Evolutionary conservation across 208 protist genomes (phyloP), one percentile per base, ranked within the genome.

Genomic region (Leishmania tropica): DNA sequence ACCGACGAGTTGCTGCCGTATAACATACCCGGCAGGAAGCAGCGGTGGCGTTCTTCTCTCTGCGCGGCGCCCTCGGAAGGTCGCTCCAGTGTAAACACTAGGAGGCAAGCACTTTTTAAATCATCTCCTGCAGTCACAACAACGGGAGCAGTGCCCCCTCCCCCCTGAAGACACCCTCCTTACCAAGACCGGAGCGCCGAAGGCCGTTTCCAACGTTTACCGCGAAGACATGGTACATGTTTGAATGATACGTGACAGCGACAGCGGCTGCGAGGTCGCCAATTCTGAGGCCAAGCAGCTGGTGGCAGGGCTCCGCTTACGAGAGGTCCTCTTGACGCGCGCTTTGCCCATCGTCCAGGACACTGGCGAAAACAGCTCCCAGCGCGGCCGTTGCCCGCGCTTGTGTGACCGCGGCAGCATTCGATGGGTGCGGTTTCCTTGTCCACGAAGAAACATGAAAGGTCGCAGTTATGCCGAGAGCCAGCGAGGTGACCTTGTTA

Each of bases 401-500:
- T n/a, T 92, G 89, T 76, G 28, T 88, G 37, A 60, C 19, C 35
- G 76, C 87, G 3, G 89, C 80, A 17, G 21, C 78, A 60, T 83
- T 93, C n/a, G n/a, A n/a, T n/a, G n/a, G n/a, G n/a, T 79, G 93
- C 13, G 76, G 81, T 45, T 92, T 81, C 80, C 70, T 91, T n/a
- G 92, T 89, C 68, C 76, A 81, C 64, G 74, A 83, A 42, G 0
- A 85, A 75, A 70, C 83, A 4, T 51, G 64, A n/a, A 79, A 56
- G 74, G 64, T 35, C 1, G 68, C 80, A 17, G 78, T 62, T 0
- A 86, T 95, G 73, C 81, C 85, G 28, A 80, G 67, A 37, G 70
- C 76, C 37, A 51, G 77, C 19, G 90, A 92, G 53, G 21, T 77
- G 10, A 24, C 13, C 13, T 80, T 2, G 93, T 95, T 74, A 75